These are phyloP conservation scores for Metschnikowia shivogae DNA, from an alignment of 805 yeast species.

Conservation along the genomic window DNA sequence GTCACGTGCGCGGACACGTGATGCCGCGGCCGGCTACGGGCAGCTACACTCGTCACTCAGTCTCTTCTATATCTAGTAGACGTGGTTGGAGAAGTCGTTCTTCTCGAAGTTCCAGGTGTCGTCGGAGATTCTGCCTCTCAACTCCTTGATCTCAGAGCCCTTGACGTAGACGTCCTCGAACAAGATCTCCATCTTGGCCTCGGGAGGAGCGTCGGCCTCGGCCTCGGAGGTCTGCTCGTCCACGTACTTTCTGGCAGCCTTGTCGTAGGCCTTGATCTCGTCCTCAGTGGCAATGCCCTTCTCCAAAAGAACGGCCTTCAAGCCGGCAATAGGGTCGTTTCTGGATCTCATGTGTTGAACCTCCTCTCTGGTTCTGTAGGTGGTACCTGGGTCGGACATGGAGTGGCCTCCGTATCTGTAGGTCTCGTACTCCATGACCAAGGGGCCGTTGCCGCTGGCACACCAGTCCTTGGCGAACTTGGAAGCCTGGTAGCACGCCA, in stretches of 20 bases:
- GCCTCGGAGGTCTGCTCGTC: slow-evolving; percentile 93
- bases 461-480: slow-evolving; percentile 97
- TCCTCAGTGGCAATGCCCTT: slow-evolving; percentile 86
- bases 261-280: slow-evolving; percentile 91
- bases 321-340: slow-evolving; percentile 96
- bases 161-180: slow-evolving; percentile 96
- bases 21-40: too few relatives aligned
- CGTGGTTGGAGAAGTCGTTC: slow-evolving; percentile 44
- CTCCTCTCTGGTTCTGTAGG: slow-evolving; percentile 99
- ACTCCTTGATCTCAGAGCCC: slow-evolving; percentile 86
- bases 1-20: slow-evolving; percentile 6
- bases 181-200: slow-evolving; percentile 88
- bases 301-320: slow-evolving; percentile 81
- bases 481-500: slow-evolving; percentile 94
- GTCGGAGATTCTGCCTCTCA: slow-evolving; percentile 95
- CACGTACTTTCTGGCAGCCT: slow-evolving; percentile 92
- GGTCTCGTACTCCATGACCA: slow-evolving; percentile 95
- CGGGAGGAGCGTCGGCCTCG: slow-evolving; percentile 92
- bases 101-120: slow-evolving; percentile 85
- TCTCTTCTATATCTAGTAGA: slow-evolving; percentile 28
- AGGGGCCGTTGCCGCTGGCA: slow-evolving; percentile 89
- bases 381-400: slow-evolving; percentile 99
- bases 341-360: slow-evolving; percentile 98
- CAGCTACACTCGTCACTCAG: background rate
- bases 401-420: slow-evolving; percentile 99